Conservation (phyloP, 1,139 yeast genomes). For the Arxiozyma slooffiae region DNA sequence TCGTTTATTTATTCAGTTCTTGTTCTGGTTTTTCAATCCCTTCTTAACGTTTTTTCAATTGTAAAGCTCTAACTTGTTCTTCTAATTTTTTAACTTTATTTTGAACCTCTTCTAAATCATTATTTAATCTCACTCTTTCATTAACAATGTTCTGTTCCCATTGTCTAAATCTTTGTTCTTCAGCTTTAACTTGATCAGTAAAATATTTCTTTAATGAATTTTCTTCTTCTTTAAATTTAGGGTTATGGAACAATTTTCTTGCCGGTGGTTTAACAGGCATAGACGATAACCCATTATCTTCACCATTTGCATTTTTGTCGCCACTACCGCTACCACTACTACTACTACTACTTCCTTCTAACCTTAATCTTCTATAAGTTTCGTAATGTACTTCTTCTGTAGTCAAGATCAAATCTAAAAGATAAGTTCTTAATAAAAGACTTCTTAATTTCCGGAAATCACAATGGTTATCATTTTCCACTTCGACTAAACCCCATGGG, state of each 20-base stretch:
- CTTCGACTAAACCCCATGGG: constrained; percentile 97
- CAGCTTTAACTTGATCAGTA: constrained; percentile 96
- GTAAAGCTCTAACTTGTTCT: constrained; percentile 62
- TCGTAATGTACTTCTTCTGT: constrained; percentile 93
- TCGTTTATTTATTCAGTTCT: neutral
- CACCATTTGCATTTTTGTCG: constrained; percentile 9
- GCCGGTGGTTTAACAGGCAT: constrained; percentile 29
- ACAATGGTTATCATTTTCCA: constrained; percentile 90
- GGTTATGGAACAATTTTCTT: constrained; percentile 52
- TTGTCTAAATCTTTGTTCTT: constrained; percentile 93
- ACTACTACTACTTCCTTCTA: constrained; percentile 49
- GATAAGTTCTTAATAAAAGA: constrained; percentile 78
- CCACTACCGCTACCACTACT: constrained; percentile 35
- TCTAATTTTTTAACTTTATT: constrained; percentile 58
- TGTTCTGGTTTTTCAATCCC: neutral
- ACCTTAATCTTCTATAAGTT: constrained; percentile 71
- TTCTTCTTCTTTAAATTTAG: constrained; percentile 92
- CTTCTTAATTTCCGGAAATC: constrained; percentile 90
- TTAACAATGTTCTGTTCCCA: constrained; percentile 96
- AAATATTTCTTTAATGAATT: constrained; percentile 87
- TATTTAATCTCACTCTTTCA: constrained; percentile 88
- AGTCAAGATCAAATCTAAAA: constrained; percentile 78
- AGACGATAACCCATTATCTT: constrained; percentile 14
- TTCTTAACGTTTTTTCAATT: constrained; percentile 39
- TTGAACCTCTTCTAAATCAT: constrained; percentile 86